Evolutionary conservation across 208 protist genomes (phyloP).

Genomic region (Trypanosoma boissoni): DNA sequence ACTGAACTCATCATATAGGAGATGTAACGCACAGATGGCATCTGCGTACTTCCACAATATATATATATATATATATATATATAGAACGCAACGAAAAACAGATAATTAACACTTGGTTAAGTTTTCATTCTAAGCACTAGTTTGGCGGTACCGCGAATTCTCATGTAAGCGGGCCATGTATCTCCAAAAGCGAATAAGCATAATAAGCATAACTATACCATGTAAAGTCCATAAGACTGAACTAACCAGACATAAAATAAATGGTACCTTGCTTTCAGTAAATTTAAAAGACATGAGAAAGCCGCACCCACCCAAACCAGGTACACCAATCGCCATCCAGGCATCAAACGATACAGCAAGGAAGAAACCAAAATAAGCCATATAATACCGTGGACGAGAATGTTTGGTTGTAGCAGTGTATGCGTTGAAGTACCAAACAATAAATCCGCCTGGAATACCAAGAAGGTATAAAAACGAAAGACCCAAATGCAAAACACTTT

Average conservation of each 20-base stretch:
- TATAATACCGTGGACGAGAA: constrained; percentile 40
- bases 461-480: constrained; percentile 85
- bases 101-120: no score
- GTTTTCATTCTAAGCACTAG: background rate
- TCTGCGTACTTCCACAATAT: no score
- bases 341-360: constrained; percentile 60
- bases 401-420: constrained; percentile 46
- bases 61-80: no score
- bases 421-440: constrained; percentile 83
- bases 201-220: constrained; percentile 40
- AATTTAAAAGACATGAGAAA: constrained; percentile 55
- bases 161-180: background rate
- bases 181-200: constrained; percentile 33
- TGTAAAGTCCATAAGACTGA: constrained; percentile 73
- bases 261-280: constrained; percentile 5
- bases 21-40: no score
- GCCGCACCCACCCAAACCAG: constrained; percentile 68
- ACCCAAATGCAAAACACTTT: constrained; percentile 58
- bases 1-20: no score
- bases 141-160: background rate
- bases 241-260: constrained; percentile 51
- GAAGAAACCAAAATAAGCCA: constrained; percentile 63
- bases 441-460: constrained; percentile 74
- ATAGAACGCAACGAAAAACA: no score
- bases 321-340: constrained; percentile 80